These are phyloP conservation scores for Lizonia empirigonia DNA, from an alignment of 2,329 filamentous ascomycete species.

Conservation along the genomic window DNA sequence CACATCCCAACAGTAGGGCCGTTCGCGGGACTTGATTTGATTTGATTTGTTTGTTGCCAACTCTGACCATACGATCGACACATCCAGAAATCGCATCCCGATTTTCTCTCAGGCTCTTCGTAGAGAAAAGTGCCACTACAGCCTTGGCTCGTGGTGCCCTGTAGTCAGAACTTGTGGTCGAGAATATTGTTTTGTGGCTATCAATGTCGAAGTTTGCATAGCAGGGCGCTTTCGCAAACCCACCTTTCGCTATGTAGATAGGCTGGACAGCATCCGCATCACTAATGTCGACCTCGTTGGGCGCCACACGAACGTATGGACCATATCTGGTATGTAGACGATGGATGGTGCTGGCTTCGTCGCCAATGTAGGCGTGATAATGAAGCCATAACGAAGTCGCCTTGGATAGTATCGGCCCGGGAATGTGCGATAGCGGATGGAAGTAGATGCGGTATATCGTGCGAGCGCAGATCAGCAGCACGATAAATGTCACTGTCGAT, in stretches of 20 bases:
- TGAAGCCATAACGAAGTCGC: slow-evolving; percentile 34
- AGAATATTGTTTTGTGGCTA: slow-evolving; percentile 61
- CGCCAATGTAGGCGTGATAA: slow-evolving; percentile 37
- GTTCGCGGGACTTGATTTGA: too few relatives aligned
- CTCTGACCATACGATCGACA: slow-evolving; percentile 50
- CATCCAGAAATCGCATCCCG: slow-evolving; percentile 50
- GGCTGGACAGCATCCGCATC: slow-evolving; percentile 50
- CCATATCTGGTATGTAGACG: slow-evolving; percentile 31
- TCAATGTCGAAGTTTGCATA: slow-evolving; percentile 65
- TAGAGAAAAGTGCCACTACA: slow-evolving; percentile 57
- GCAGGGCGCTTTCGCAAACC: slow-evolving; percentile 58
- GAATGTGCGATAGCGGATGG: slow-evolving; percentile 32
- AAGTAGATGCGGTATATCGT: slow-evolving; percentile 31
- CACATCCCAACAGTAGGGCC: too few relatives aligned
- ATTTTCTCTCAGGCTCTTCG: slow-evolving; percentile 50
- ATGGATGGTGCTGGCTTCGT: slow-evolving; percentile 32
- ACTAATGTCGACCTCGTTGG: slow-evolving; percentile 36
- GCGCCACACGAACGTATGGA: slow-evolving; percentile 32
- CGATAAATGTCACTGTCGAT: background rate
- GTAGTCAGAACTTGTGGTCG: slow-evolving; percentile 50
- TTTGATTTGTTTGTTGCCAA: too few relatives aligned
- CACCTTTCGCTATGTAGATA: slow-evolving; percentile 60
- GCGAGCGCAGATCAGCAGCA: slow-evolving; percentile 18
- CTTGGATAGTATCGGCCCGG: slow-evolving; percentile 32
- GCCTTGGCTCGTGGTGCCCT: slow-evolving; percentile 56